Base-by-base conservation (phyloP, 768 basidiomycete genomes). In the Lactarius hengduanensis region DNA sequence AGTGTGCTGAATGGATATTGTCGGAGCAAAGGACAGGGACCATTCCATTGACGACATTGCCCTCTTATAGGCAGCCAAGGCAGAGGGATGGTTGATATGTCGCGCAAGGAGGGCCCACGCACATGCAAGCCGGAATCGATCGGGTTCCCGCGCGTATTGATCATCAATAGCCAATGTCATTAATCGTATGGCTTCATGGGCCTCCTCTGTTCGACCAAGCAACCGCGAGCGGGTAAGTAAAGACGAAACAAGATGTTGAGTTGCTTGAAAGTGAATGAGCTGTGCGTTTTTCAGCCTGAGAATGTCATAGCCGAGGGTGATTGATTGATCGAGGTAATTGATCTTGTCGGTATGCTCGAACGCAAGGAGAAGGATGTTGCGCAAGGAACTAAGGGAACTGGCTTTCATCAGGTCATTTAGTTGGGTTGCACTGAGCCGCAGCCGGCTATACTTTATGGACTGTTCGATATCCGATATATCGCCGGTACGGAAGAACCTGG, bases 271-370 rank as follows among this genome's bases (percentile, higher is more conserved):
- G n/a, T 32, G 58, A 11, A 34, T 28, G 30, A 8, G 18, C 10
- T 10, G n/a, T 4, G 63, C 38, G 2, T 8, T 28, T 41, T 54
- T 20, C 30, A 41, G 20, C 22, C 13, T 7, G n/a, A 64, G 63
- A 26, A 59, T 28, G 1, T 30, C 18, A 11, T 50, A 58, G n/a
- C 50, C n/a, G 26, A 41, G 15, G 11, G 11, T 8, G 15, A 64
- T 64, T 3, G 58, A 53, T 10, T 64, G 38, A 11, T 64, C 58
- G 28, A 64, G 57, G 50, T 64, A 64, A 9, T 6, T 18, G 28
- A 43, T 53, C 4, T 38, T 50, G 16, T 28, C 20, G 30, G 63
- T 64, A 9, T 9, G 13, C 8, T 64, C 38, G 16, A 64, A 64
- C 10, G 58, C 63, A 30, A 64, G 38, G 13, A 18, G n/a, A n/a